These are phyloP conservation scores for Chalaropsis ovoidea DNA, from an alignment of 2,329 filamentous ascomycete species.

Conservation along the genomic window DNA sequence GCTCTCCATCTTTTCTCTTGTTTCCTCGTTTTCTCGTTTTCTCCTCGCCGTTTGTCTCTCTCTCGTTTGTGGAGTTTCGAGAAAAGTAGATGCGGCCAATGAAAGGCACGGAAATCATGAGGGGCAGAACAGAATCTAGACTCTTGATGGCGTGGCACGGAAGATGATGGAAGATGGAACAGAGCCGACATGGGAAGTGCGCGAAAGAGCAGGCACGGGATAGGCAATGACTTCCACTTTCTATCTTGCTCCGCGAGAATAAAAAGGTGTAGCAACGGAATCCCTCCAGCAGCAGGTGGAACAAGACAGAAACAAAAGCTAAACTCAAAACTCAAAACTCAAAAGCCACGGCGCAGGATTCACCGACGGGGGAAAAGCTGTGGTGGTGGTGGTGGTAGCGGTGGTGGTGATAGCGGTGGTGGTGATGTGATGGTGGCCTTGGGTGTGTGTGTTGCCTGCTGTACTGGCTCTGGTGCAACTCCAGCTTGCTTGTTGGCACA, in stretches of 20 bases:
- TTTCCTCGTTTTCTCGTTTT: neutral
- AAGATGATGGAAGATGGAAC: neutral
- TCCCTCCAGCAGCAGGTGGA: neutral
- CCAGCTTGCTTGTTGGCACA: neutral
- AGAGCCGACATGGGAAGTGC: neutral
- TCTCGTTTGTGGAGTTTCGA: conserved; percentile 1
- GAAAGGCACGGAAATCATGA: neutral
- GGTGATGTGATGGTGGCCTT: neutral
- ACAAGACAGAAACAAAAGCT: conserved; percentile 8
- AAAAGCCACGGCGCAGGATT: neutral
- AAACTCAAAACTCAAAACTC: neutral
- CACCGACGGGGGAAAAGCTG: neutral
- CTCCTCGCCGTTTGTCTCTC: neutral
- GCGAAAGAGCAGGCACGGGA: neutral
- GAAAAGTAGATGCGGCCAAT: conserved; percentile 12
- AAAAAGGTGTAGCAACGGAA: neutral
- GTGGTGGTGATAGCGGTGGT: neutral
- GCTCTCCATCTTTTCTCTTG: neutral
- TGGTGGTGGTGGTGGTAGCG: neutral
- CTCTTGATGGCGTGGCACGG: conserved; percentile 4
- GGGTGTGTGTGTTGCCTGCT: neutral
- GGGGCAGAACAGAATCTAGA: conserved; percentile 7
- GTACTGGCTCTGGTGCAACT: neutral
- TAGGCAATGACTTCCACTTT: neutral
- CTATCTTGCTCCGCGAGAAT: neutral